phyloP scores from a whole-genome alignment of 2,329 filamentous ascomycete genomes.

The Claviceps sp. region DNA sequence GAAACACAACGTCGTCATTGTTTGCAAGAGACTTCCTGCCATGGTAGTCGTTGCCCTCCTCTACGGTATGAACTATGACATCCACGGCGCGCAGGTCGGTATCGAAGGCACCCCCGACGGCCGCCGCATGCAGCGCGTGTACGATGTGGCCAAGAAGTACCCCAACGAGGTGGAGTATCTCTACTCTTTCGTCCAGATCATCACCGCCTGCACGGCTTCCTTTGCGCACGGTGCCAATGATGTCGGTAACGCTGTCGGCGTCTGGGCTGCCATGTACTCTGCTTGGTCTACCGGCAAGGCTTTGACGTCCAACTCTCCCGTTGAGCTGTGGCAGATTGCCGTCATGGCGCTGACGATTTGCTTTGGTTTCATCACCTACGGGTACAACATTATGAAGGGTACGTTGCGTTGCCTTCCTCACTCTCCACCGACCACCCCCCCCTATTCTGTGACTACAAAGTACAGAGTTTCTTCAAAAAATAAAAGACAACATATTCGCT shows the following conservation, averaged over 20 bases:
- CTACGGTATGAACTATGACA: conserved; percentile 72
- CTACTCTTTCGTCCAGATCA: conserved; percentile 53
- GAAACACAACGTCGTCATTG: conserved; percentile 50
- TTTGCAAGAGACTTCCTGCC: conserved; percentile 55
- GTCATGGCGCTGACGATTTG: conserved; percentile 52
- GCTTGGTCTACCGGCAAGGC: conserved; percentile 53
- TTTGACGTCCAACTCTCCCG: conserved; percentile 45
- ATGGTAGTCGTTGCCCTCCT: conserved; percentile 47
- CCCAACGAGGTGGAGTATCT: conserved; percentile 57
- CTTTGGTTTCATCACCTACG: conserved; percentile 58
- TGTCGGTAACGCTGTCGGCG: conserved; percentile 57
- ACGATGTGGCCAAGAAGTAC: conserved; percentile 50
- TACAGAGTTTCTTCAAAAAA: no score
- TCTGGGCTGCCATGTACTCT: conserved; percentile 56
- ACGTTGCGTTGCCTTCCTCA: conserved; percentile 14
- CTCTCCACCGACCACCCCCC: background rate
- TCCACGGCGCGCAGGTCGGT: conserved; percentile 35
- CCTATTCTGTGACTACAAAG: no score
- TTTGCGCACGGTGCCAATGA: conserved; percentile 71
- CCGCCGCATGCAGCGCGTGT: conserved; percentile 36
- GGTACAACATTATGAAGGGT: conserved; percentile 78
- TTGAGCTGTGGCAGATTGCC: conserved; percentile 65
- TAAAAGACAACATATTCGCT: no score
- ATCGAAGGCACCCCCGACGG: conserved; percentile 12
- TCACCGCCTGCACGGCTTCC: conserved; percentile 59